Conservation (phyloP, 1,139 yeast species). For the Taiozyma sp. region DNA sequence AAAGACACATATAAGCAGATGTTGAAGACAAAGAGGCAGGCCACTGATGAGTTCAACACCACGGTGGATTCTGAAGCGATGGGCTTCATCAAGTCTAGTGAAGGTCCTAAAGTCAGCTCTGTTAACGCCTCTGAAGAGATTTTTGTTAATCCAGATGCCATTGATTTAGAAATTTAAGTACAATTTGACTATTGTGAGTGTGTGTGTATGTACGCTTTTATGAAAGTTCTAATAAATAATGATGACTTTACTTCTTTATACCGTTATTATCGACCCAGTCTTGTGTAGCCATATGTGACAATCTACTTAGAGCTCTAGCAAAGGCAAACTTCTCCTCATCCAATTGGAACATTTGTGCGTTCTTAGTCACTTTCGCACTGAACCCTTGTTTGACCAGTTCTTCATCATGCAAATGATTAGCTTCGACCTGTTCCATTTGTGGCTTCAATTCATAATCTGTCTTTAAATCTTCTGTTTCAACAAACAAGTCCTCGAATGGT, state of each 20-base stretch:
- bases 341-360: constrained; percentile 74
- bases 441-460: constrained; percentile 46
- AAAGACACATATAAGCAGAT: constrained; percentile 71
- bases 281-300: constrained; percentile 89
- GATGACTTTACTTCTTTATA: constrained; percentile 10
- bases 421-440: constrained; percentile 10
- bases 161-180: constrained; percentile 46
- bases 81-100: constrained; percentile 51
- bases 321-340: constrained; percentile 97
- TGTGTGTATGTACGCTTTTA: neutral
- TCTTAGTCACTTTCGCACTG: constrained; percentile 66
- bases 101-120: constrained; percentile 26
- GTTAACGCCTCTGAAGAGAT: constrained; percentile 18
- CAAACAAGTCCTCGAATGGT: constrained; percentile 78
- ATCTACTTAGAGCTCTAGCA: constrained; percentile 86
- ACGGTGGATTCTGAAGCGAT: constrained; percentile 35
- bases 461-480: constrained; percentile 67
- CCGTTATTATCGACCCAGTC: constrained; percentile 70
- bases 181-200: too few relatives aligned
- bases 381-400: constrained; percentile 65
- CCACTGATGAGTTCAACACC: constrained; percentile 34
- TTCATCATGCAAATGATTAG: constrained; percentile 37
- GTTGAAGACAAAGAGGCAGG: constrained; percentile 57
- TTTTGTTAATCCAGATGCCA: constrained; percentile 54
- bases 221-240: neutral